These are phyloP conservation scores for Immersiporthe knoxdaviesiana DNA, from an alignment of 2,329 filamentous ascomycete genomes.

Conservation along the genomic window DNA sequence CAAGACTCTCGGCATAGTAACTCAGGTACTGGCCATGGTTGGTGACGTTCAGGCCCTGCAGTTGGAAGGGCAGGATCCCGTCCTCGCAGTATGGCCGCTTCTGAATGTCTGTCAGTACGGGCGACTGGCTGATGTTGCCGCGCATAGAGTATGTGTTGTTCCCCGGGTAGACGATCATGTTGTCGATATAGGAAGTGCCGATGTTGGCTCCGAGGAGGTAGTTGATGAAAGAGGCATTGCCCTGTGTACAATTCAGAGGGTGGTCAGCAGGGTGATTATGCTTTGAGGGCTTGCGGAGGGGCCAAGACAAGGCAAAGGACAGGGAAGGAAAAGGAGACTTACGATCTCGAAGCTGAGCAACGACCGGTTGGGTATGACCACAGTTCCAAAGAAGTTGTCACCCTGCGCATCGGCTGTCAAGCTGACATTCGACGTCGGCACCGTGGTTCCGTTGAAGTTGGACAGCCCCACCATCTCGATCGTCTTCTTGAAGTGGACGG, in stretches of 20 bases:
- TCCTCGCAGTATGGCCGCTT: conserved; percentile 55
- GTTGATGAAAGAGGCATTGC: conserved; percentile 66
- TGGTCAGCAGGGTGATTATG: neutral
- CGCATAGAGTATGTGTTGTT: conserved; percentile 59
- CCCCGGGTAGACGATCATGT: conserved; percentile 63
- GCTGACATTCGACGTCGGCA: conserved; percentile 55
- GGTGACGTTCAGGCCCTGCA: conserved; percentile 56
- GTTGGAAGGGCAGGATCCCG: conserved; percentile 57
- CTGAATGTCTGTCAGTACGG: conserved; percentile 50
- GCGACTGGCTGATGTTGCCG: conserved; percentile 54
- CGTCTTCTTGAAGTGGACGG: conserved; percentile 60
- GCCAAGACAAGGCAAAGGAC: neutral
- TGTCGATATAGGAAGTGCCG: conserved; percentile 60
- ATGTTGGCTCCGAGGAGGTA: conserved; percentile 55
- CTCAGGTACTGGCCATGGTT: conserved; percentile 55
- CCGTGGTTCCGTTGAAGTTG: conserved; percentile 57
- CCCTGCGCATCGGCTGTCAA: conserved; percentile 44
- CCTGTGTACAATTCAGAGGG: conserved; percentile 42
- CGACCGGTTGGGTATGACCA: conserved; percentile 66
- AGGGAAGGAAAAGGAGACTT: conserved; percentile 39
- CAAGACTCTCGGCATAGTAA: conserved; percentile 61
- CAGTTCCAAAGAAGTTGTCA: conserved; percentile 64
- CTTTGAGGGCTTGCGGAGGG: neutral
- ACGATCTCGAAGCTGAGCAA: conserved; percentile 67
- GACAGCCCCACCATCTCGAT: conserved; percentile 56